phyloP scores from a whole-genome alignment of 2,329 filamentous ascomycete genomes.

The Claviceps monticola region DNA sequence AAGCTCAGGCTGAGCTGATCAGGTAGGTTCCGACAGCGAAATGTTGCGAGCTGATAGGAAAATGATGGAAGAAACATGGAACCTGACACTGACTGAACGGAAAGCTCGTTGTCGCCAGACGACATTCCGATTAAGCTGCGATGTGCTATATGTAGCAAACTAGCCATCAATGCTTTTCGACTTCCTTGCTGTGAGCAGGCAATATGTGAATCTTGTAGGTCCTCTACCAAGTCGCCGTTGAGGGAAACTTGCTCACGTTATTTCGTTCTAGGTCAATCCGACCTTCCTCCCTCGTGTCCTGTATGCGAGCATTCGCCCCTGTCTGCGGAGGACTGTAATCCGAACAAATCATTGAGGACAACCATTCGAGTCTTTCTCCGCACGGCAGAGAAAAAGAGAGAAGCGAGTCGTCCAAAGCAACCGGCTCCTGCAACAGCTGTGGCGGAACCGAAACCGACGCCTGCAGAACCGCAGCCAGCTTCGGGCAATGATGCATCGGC shows the following conservation, averaged over 20 bases:
- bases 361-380: slow-evolving; percentile 86
- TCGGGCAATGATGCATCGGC: not conserved
- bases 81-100: slow-evolving; percentile 7
- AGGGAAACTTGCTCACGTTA: slow-evolving; percentile 1
- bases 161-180: slow-evolving; percentile 82
- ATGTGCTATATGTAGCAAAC: slow-evolving; percentile 83
- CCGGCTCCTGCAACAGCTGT: slow-evolving; percentile 27
- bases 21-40: slow-evolving; percentile 25
- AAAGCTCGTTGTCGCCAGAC: slow-evolving; percentile 61
- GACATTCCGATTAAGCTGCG: slow-evolving; percentile 93
- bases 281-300: slow-evolving; percentile 67
- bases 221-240: not conserved
- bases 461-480: not conserved
- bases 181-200: slow-evolving; percentile 90
- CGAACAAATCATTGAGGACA: slow-evolving; percentile 80
- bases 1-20: slow-evolving; percentile 45
- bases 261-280: slow-evolving; percentile 50
- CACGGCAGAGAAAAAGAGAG: slow-evolving; percentile 80
- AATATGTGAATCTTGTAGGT: slow-evolving; percentile 74
- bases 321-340: slow-evolving; percentile 71
- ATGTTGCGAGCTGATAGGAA: not conserved
- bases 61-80: not conserved
- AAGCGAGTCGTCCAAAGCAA: slow-evolving; percentile 44
- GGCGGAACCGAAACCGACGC: slow-evolving; percentile 23
- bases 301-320: slow-evolving; percentile 88